These are phyloP conservation scores for Lachnellula suecica DNA, from an alignment of 2,329 filamentous ascomycete genomes.

Conservation along the genomic window DNA sequence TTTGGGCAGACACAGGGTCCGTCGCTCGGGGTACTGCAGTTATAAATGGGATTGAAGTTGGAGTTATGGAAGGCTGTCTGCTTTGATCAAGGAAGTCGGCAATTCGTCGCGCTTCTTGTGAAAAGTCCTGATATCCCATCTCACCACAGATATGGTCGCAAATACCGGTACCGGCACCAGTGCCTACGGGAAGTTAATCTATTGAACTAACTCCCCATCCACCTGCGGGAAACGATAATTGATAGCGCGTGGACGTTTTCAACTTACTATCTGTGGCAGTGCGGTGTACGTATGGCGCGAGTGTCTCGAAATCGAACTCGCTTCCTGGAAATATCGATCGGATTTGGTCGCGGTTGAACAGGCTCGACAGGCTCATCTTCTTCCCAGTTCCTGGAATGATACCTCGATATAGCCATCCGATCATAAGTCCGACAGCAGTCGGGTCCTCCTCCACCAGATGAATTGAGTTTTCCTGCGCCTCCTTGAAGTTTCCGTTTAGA, in stretches of 20 bases:
- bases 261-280: too few relatives aligned
- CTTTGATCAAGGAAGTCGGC: neutral
- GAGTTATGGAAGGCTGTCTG: neutral
- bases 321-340: neutral
- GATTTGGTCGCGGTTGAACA: neutral
- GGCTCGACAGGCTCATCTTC: too few relatives aligned
- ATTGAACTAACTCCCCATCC: too few relatives aligned
- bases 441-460: conserved; percentile 17
- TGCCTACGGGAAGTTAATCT: neutral
- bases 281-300: too few relatives aligned
- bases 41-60: neutral
- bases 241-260: too few relatives aligned
- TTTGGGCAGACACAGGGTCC: neutral
- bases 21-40: neutral
- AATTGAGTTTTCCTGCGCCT: conserved; percentile 18
- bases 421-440: conserved; percentile 16
- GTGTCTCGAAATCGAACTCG: neutral
- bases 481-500: conserved; percentile 21
- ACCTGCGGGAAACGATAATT: too few relatives aligned
- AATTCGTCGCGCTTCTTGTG: conserved; percentile 9
- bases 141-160: conserved; percentile 2
- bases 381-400: conserved; percentile 8
- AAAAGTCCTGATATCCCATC: neutral
- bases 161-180: neutral
- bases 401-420: conserved; percentile 23